Percentiles rank a stretch among this genome's conserved stretches.
Evolutionary conservation across 441 rosid species (phyloP).

Genomic region (Corymbia calophylla): DNA sequence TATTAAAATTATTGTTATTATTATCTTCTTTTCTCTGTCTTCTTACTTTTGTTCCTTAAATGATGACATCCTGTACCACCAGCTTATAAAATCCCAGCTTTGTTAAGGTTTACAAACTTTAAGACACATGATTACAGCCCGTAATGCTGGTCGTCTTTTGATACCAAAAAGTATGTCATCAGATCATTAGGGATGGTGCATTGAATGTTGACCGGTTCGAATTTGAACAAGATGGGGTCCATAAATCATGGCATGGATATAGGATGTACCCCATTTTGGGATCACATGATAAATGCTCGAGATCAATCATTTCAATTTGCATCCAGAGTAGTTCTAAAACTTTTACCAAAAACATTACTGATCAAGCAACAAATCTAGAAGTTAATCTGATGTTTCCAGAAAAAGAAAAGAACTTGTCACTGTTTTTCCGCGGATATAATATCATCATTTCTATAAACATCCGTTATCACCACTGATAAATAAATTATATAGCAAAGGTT

Average conservation of each 20-base stretch:
- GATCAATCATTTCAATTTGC: neutral
- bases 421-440: neutral
- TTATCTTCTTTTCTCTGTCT: neutral
- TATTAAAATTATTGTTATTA: neutral
- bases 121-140: neutral
- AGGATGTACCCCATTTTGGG: neutral
- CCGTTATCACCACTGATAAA: rapidly evolving
- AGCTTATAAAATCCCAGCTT: neutral
- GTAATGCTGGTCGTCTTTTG: neutral
- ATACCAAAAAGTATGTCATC: neutral
- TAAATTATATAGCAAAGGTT: neutral
- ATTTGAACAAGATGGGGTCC: neutral
- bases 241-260: neutral
- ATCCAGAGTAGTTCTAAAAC: neutral
- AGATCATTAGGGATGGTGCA: neutral
- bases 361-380: neutral
- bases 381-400: neutral
- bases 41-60: neutral
- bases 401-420: neutral
- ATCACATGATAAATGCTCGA: neutral
- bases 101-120: neutral
- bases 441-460: rapidly evolving
- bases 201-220: neutral
- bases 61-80: neutral
- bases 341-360: neutral